Evolutionary conservation across 1,284 basidiomycete genomes (phyloP).

Genomic region (Porodaedalea pini): DNA sequence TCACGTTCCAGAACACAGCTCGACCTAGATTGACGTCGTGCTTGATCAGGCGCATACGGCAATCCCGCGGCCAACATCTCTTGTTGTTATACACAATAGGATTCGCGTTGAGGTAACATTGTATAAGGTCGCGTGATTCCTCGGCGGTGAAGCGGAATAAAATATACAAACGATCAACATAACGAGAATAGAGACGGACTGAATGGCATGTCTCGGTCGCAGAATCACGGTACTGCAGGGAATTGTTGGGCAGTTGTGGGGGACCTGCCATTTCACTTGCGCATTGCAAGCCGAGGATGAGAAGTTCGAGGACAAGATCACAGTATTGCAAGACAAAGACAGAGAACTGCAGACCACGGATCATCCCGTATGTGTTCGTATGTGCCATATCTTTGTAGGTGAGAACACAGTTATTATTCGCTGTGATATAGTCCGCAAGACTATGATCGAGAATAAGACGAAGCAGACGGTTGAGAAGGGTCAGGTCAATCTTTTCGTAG

Average conservation of each 20-base stretch:
- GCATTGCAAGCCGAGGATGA: slow-evolving; percentile 90
- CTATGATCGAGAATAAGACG: slow-evolving; percentile 96
- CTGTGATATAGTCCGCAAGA: slow-evolving; percentile 95
- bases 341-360: slow-evolving; percentile 93
- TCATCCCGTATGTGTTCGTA: slow-evolving; percentile 88
- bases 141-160: slow-evolving; percentile 99
- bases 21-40: slow-evolving; percentile 98
- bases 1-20: slow-evolving; percentile 99
- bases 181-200: slow-evolving; percentile 92
- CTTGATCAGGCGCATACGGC: slow-evolving; percentile 98
- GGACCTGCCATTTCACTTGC: slow-evolving; percentile 98
- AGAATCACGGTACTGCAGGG: slow-evolving; percentile 92
- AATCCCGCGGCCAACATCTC: slow-evolving; percentile 98
- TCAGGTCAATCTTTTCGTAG: slow-evolving; percentile 97
- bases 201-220: slow-evolving; percentile 92
- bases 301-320: slow-evolving; percentile 84
- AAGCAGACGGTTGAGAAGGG: slow-evolving; percentile 87
- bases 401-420: slow-evolving; percentile 88
- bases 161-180: slow-evolving; percentile 90
- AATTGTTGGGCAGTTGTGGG: slow-evolving; percentile 92
- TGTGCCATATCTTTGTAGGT: slow-evolving; percentile 96
- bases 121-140: slow-evolving; percentile 95
- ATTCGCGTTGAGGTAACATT: slow-evolving; percentile 94
- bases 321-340: slow-evolving; percentile 98
- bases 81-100: slow-evolving; percentile 99